A percentile compares a stretch with the other conserved stretches of the same genome.
Conservation (phyloP, 805 yeast genomes). For the Spencermartinsiella europaea region DNA sequence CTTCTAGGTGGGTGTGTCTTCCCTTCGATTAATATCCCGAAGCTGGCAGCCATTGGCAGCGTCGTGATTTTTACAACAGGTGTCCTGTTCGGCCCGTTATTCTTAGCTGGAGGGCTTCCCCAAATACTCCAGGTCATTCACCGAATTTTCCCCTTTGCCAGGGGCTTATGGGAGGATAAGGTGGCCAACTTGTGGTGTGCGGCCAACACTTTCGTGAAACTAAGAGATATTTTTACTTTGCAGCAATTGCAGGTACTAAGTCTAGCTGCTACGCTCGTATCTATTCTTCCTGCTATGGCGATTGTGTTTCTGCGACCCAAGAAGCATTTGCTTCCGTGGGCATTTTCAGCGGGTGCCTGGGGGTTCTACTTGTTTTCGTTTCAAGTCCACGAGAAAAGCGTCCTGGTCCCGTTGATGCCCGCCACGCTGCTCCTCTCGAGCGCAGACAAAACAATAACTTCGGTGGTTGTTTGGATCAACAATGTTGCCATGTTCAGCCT, state of each 20-base stretch:
- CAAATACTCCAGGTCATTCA: conserved; percentile 53
- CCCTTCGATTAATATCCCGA: conserved; percentile 47
- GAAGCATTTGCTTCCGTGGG: conserved; percentile 56
- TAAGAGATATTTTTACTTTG: conserved; percentile 49
- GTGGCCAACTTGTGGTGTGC: conserved; percentile 98
- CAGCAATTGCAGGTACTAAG: conserved; percentile 54
- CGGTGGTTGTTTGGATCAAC: conserved; percentile 80
- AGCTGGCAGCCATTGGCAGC: conserved; percentile 58
- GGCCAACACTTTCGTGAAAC: conserved; percentile 72
- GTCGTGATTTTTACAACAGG: conserved; percentile 54
- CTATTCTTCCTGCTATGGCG: conserved; percentile 53
- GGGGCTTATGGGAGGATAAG: conserved; percentile 96
- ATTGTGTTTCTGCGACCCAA: conserved; percentile 48
- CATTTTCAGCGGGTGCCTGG: conserved; percentile 77
- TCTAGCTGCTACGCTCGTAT: conserved; percentile 33
- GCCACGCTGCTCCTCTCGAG: conserved; percentile 59
- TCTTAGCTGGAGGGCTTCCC: conserved; percentile 33
- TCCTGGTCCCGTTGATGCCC: conserved; percentile 82
- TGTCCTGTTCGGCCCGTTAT: conserved; percentile 55
- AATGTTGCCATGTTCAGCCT: conserved; percentile 80
- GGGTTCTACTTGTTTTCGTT: conserved; percentile 86
- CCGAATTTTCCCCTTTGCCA: conserved; percentile 83
- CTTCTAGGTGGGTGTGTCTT: conserved; percentile 51
- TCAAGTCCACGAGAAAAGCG: conserved; percentile 94
- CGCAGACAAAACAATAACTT: conserved; percentile 50